A percentile compares a stretch with the other conserved stretches of the same genome.
These are phyloP conservation scores for Phytophthora podocarpi DNA, from an alignment of 352 stramenopile genomes.

Conservation along the genomic window DNA sequence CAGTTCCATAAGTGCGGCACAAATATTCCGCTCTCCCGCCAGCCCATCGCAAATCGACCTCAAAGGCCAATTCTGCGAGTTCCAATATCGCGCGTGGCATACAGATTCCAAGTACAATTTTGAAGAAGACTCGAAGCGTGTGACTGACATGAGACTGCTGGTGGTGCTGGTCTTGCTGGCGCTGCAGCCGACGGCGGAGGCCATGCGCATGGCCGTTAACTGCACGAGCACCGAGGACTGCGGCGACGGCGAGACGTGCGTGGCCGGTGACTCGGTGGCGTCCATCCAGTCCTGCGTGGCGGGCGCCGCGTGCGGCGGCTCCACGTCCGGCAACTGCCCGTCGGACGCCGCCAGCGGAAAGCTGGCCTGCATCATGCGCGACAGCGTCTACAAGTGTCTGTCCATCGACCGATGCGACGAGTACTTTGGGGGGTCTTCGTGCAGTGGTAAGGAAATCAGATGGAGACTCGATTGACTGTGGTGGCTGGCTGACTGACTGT, in stretches of 20 bases:
- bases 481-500: not conserved
- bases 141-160: slow-evolving; percentile 17
- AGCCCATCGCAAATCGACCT: too few relatives aligned
- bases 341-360: slow-evolving; percentile 60
- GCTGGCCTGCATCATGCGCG: slow-evolving; percentile 68
- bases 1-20: slow-evolving; percentile 16
- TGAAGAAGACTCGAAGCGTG: not conserved
- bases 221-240: slow-evolving; percentile 73
- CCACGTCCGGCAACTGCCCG: slow-evolving; percentile 57
- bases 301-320: slow-evolving; percentile 57
- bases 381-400: slow-evolving; percentile 84
- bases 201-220: slow-evolving; percentile 45
- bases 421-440: slow-evolving; percentile 59
- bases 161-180: slow-evolving; percentile 13
- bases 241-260: slow-evolving; percentile 61
- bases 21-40: slow-evolving; percentile 23
- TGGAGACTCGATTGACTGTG: not conserved
- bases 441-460: slow-evolving; percentile 48
- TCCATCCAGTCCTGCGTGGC: slow-evolving; percentile 76
- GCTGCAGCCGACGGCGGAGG: not conserved
- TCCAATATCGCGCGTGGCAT: not conserved
- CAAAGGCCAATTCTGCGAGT: not conserved
- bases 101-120: slow-evolving; percentile 1
- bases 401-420: slow-evolving; percentile 75
- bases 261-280: slow-evolving; percentile 67